Conservation (phyloP, 257 asterid species). For the Solanum medicagineum region DNA sequence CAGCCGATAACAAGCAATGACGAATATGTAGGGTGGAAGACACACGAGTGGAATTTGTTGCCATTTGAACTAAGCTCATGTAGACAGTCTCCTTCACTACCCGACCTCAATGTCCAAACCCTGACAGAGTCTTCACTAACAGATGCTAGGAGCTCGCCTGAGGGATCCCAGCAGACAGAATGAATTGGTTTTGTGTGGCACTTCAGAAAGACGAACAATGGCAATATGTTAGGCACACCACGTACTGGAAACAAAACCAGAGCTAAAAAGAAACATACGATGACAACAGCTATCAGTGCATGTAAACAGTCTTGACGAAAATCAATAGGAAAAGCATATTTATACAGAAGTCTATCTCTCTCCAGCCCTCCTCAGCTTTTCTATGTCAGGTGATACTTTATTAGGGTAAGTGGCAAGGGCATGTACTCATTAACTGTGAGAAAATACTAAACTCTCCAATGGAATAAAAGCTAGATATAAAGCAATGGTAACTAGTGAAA, state of each 20-base stretch:
- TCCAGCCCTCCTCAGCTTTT: neutral
- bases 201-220: constrained; percentile 11
- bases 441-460: neutral
- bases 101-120: constrained; percentile 82
- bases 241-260: neutral
- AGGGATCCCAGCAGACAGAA: constrained; percentile 80
- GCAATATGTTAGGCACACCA: neutral
- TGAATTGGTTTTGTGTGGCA: constrained; percentile 69
- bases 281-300: neutral
- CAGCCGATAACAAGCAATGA: constrained; percentile 87
- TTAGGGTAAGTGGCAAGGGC: neutral
- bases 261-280: neutral
- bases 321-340: neutral
- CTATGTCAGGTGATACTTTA: neutral
- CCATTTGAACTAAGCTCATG: constrained; percentile 85
- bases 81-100: constrained; percentile 72
- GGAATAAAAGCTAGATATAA: neutral
- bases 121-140: constrained; percentile 84
- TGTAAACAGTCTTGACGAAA: neutral
- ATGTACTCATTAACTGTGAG: neutral
- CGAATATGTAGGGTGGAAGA: constrained; percentile 77
- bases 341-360: neutral
- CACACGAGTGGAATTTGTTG: constrained; percentile 80
- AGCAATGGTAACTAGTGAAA: neutral
- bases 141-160: constrained; percentile 85